Conservation (phyloP, 2,329 filamentous ascomycete genomes). For the Colletotrichum chlorophyti region DNA sequence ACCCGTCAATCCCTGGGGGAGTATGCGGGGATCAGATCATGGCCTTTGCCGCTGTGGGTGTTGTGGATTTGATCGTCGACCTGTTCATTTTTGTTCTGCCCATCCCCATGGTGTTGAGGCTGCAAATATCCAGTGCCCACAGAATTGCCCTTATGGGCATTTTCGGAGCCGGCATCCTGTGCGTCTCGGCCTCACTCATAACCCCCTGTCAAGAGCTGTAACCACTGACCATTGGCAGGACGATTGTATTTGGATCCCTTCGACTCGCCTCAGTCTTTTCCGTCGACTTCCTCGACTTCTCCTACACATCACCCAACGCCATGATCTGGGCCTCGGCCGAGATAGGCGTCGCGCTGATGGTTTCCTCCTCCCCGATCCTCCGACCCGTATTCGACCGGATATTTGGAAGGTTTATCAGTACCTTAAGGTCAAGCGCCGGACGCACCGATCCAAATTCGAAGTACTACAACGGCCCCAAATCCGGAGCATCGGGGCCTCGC, state of each 20-base stretch:
- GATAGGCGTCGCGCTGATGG: constrained; percentile 33
- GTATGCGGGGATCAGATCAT: constrained; percentile 40
- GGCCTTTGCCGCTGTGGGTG: constrained; percentile 37
- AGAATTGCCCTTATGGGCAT: constrained; percentile 37
- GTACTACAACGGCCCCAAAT: neutral
- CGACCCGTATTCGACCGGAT: constrained; percentile 34
- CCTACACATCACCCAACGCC: constrained; percentile 31
- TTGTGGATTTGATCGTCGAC: constrained; percentile 64
- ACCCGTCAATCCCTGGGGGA: constrained; percentile 32
- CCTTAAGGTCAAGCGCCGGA: constrained; percentile 1
- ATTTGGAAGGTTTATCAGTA: constrained; percentile 30
- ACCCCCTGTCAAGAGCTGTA: too few relatives aligned
- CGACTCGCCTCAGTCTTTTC: constrained; percentile 31
- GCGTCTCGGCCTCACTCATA: constrained; percentile 24
- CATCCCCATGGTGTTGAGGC: constrained; percentile 66
- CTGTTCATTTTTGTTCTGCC: constrained; percentile 69
- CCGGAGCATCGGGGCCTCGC: neutral
- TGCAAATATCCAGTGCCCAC: constrained; percentile 50
- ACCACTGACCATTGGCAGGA: neutral
- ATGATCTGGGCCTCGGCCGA: constrained; percentile 36
- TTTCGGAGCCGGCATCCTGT: constrained; percentile 41
- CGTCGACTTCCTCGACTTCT: constrained; percentile 34
- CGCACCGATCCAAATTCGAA: neutral
- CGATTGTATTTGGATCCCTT: constrained; percentile 40
- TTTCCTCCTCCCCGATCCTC: constrained; percentile 34